Conservation (phyloP, 2,329 filamentous ascomycete species). For the Talaromyces funiculosus region DNA sequence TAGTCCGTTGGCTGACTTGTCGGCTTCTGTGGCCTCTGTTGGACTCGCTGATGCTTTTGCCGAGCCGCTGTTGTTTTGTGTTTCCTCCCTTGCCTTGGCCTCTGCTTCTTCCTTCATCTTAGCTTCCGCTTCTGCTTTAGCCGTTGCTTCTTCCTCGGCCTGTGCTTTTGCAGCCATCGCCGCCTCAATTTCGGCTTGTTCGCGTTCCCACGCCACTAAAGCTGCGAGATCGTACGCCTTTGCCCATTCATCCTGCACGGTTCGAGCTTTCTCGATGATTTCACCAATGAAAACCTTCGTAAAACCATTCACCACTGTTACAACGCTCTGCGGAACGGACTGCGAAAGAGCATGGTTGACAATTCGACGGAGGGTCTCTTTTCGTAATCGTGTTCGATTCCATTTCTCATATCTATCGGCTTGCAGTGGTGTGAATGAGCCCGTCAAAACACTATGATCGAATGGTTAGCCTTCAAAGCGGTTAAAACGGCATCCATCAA, state of each 20-base stretch:
- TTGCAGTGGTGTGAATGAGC: conserved; percentile 45
- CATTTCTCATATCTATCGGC: conserved; percentile 46
- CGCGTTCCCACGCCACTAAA: conserved; percentile 51
- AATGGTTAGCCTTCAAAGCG: conserved; percentile 17
- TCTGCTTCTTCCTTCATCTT: background rate
- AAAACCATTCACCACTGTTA: conserved; percentile 59
- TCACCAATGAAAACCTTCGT: conserved; percentile 63
- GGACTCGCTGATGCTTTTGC: background rate
- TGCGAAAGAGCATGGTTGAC: conserved; percentile 64
- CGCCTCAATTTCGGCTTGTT: conserved; percentile 47
- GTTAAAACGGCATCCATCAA: background rate
- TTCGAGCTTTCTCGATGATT: conserved; percentile 59
- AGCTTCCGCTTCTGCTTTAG: conserved; percentile 17
- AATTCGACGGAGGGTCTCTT: conserved; percentile 49
- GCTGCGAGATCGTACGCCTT: conserved; percentile 49
- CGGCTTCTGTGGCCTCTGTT: conserved; percentile 6
- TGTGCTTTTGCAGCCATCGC: conserved; percentile 21
- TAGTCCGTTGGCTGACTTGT: conserved; percentile 16
- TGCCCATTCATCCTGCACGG: conserved; percentile 53
- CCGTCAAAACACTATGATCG: conserved; percentile 39
- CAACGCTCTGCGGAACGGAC: conserved; percentile 59
- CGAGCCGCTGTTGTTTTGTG: background rate
- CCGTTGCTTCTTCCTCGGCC: conserved; percentile 27
- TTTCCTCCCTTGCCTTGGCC: background rate
- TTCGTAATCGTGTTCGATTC: conserved; percentile 46